Evolutionary conservation across 768 basidiomycete genomes (phyloP).

Genomic region (Russula dissimulans): DNA sequence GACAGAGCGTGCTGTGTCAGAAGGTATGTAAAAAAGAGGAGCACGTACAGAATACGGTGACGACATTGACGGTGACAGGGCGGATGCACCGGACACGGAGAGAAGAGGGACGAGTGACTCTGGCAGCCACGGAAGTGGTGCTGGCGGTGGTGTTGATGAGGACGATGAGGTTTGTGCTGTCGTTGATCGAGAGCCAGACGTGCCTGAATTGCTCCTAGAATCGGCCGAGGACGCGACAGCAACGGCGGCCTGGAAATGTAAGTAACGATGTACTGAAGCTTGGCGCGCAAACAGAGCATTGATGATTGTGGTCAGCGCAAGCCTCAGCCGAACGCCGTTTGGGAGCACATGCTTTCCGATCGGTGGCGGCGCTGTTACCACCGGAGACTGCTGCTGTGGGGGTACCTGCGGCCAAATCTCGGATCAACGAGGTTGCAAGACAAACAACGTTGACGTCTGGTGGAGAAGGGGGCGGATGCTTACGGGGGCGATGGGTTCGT

Average conservation of each 20-base stretch:
- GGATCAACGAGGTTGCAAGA: background rate
- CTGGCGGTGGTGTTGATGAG: slow-evolving; percentile 1
- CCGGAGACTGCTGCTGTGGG: slow-evolving; percentile 31
- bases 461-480: background rate
- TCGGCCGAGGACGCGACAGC: slow-evolving; percentile 11
- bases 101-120: slow-evolving; percentile 21
- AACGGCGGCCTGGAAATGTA: slow-evolving; percentile 13
- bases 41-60: slow-evolving; percentile 25
- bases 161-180: slow-evolving; percentile 24
- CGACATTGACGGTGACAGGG: background rate
- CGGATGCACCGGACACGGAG: slow-evolving; percentile 20
- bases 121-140: background rate
- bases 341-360: slow-evolving; percentile 55
- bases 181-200: background rate
- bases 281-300: slow-evolving; percentile 77
- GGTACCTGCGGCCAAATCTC: slow-evolving; percentile 33
- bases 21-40: slow-evolving; percentile 12
- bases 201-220: slow-evolving; percentile 22
- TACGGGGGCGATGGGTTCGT: slow-evolving; percentile 39
- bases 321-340: slow-evolving; percentile 70
- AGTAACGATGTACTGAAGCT: slow-evolving; percentile 33
- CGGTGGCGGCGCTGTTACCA: slow-evolving; percentile 19
- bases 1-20: background rate
- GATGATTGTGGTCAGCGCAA: slow-evolving; percentile 66
- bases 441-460: background rate